phyloP scores from a whole-genome alignment of 257 asterid species.

The Scutellaria baicalensis region DNA sequence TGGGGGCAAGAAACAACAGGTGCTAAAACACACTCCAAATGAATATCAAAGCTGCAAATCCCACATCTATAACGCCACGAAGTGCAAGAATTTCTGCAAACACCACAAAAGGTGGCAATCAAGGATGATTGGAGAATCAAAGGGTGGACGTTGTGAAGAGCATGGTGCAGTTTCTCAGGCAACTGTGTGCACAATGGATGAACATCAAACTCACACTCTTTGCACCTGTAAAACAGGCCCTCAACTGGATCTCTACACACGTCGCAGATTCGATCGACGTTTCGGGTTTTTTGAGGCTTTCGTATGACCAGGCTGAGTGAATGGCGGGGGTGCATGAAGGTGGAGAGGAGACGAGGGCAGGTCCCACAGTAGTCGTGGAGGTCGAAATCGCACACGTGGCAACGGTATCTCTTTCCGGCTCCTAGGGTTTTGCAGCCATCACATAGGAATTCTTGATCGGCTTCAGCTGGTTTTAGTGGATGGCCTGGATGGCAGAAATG shows the following conservation, averaged over 20 bases:
- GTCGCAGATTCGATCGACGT: slow-evolving; percentile 18
- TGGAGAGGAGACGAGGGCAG: slow-evolving; percentile 27
- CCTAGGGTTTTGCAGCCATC: slow-evolving; percentile 36
- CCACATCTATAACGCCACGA: slow-evolving; percentile 40
- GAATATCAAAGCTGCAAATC: slow-evolving; percentile 27
- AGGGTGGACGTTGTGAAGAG: slow-evolving; percentile 32
- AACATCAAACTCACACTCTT: slow-evolving; percentile 35
- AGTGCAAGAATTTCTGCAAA: slow-evolving; percentile 18
- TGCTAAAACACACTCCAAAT: slow-evolving; percentile 31
- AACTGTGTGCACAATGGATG: slow-evolving; percentile 47
- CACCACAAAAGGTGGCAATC: slow-evolving; percentile 2
- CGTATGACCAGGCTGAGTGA: slow-evolving; percentile 27
- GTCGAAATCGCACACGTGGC: slow-evolving; percentile 33
- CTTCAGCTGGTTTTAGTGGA: not conserved
- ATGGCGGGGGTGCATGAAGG: slow-evolving; percentile 36
- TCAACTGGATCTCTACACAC: slow-evolving; percentile 37
- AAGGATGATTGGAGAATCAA: slow-evolving; percentile 10
- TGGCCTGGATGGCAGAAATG: slow-evolving; percentile 36
- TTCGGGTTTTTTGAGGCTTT: slow-evolving; percentile 6
- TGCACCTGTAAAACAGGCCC: slow-evolving; percentile 47
- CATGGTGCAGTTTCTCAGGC: slow-evolving; percentile 30
- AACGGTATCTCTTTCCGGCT: slow-evolving; percentile 29
- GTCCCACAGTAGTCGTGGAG: slow-evolving; percentile 43
- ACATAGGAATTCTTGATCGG: slow-evolving; percentile 16
- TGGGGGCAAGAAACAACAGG: slow-evolving; percentile 13